phyloP scores from a whole-genome alignment of 257 asterid genomes.

The Eustoma russellianum region DNA sequence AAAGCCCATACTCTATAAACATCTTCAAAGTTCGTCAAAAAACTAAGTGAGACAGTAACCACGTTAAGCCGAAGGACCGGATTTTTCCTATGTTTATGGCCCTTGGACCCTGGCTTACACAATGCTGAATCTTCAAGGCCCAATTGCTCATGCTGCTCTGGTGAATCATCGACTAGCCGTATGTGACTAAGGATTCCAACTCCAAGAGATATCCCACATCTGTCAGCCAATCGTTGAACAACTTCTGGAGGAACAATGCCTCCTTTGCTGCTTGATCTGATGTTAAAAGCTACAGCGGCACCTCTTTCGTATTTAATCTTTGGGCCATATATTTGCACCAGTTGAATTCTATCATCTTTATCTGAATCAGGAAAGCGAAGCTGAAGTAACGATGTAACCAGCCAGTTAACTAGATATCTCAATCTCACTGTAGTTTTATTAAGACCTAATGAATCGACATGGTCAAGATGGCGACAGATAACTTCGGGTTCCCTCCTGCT shows the following conservation, averaged over 20 bases:
- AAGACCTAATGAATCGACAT: slow-evolving; percentile 24
- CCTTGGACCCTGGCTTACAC: slow-evolving; percentile 17
- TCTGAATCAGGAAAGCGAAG: slow-evolving; percentile 18
- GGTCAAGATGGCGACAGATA: slow-evolving; percentile 26
- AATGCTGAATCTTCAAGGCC: slow-evolving; percentile 6
- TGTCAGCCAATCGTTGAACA: slow-evolving; percentile 24
- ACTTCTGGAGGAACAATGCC: slow-evolving; percentile 23
- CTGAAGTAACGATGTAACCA: slow-evolving; percentile 27
- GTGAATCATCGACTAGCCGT: slow-evolving; percentile 9
- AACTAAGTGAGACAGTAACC: slow-evolving; percentile 27
- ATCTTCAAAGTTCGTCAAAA: slow-evolving; percentile 29
- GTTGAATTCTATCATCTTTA: slow-evolving; percentile 8
- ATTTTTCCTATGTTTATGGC: slow-evolving; percentile 6
- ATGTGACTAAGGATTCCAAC: slow-evolving; percentile 32
- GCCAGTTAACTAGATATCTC: slow-evolving; percentile 26
- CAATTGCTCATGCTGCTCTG: slow-evolving; percentile 4
- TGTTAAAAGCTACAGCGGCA: slow-evolving; percentile 25
- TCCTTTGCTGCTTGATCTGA: slow-evolving; percentile 15
- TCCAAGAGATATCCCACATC: slow-evolving; percentile 24
- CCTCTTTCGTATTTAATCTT: slow-evolving; percentile 32
- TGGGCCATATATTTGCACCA: slow-evolving; percentile 33
- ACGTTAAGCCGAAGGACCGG: slow-evolving; percentile 17
- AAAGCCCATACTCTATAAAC: slow-evolving; percentile 32
- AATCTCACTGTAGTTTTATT: slow-evolving; percentile 23
- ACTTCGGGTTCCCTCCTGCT: slow-evolving; percentile 25